Evolutionary conservation across 1,139 yeast genomes (phyloP).

Genomic region (Yamadazyma diddensiae): DNA sequence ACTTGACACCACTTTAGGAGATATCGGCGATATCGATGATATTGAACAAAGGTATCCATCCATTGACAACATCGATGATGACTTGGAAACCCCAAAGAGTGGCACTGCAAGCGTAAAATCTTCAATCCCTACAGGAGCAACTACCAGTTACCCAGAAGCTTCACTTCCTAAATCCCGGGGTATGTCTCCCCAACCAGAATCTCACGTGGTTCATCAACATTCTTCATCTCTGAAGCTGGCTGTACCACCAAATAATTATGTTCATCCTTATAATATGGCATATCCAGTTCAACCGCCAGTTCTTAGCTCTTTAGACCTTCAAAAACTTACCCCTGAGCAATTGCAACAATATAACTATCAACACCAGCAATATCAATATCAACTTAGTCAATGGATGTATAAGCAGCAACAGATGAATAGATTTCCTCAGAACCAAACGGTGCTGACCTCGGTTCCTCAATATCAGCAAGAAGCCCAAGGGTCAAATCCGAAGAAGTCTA

Average conservation of each 20-base stretch:
- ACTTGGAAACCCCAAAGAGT: conserved; percentile 11
- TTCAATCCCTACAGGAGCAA: background rate
- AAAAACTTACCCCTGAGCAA: conserved; percentile 21
- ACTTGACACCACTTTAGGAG: conserved; percentile 22
- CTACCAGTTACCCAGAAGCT: background rate
- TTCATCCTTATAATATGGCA: conserved; percentile 1
- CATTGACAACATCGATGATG: conserved; percentile 30
- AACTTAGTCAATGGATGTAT: conserved; percentile 17
- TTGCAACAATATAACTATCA: conserved; percentile 22
- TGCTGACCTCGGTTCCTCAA: too few species aligned
- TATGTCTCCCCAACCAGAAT: too few species aligned
- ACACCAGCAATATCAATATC: conserved; percentile 23
- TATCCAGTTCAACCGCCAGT: conserved; percentile 20
- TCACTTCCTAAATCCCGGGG: too few species aligned
- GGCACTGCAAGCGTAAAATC: conserved; percentile 6
- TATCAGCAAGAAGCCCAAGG: too few species aligned
- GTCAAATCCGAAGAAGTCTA: background rate
- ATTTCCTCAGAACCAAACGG: background rate
- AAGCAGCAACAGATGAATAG: conserved; percentile 9
- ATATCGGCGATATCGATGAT: conserved; percentile 36
- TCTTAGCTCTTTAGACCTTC: conserved; percentile 16
- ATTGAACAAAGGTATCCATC: conserved; percentile 46
- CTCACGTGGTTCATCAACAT: too few species aligned
- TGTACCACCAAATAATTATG: too few species aligned
- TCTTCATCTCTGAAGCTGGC: too few species aligned